phyloP scores from a whole-genome alignment of 2,329 filamentous ascomycete species.

The Neurospora sp. region DNA sequence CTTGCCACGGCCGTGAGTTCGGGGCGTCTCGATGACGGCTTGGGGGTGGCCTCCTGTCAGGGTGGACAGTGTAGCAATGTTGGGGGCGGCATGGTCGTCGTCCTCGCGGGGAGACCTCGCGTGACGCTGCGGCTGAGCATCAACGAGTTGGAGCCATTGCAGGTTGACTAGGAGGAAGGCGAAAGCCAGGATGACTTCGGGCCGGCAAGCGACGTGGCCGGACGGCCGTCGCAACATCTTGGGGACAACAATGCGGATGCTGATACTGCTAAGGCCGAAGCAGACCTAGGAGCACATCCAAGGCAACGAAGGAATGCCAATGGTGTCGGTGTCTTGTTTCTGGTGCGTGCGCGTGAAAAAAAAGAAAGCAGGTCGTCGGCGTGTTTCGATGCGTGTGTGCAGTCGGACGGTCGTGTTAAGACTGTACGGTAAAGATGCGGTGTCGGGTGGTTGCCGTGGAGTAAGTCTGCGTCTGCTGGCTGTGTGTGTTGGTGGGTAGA shows the following conservation, averaged over 20 bases:
- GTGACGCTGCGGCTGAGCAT: conserved; percentile 50
- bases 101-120: conserved; percentile 14
- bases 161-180: conserved; percentile 40
- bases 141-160: conserved; percentile 43
- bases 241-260: conserved; percentile 20
- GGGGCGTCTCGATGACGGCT: conserved; percentile 18
- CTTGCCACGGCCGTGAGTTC: conserved; percentile 18
- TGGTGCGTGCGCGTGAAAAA: background rate
- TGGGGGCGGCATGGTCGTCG: conserved; percentile 12
- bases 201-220: conserved; percentile 41
- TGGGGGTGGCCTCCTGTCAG: conserved; percentile 8
- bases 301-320: background rate
- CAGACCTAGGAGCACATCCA: conserved; percentile 11
- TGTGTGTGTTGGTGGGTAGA: background rate
- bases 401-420: background rate
- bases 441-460: background rate
- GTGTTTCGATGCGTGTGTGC: background rate
- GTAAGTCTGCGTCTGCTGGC: background rate
- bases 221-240: conserved; percentile 56
- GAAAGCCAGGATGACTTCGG: conserved; percentile 42
- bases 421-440: background rate
- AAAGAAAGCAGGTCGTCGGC: background rate
- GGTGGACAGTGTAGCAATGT: conserved; percentile 15
- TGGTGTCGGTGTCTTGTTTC: background rate
- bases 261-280: conserved; percentile 8